These are phyloP conservation scores for Podospora pseudopauciseta DNA, from an alignment of 495 filamentous ascomycete species.

Conservation along the genomic window DNA sequence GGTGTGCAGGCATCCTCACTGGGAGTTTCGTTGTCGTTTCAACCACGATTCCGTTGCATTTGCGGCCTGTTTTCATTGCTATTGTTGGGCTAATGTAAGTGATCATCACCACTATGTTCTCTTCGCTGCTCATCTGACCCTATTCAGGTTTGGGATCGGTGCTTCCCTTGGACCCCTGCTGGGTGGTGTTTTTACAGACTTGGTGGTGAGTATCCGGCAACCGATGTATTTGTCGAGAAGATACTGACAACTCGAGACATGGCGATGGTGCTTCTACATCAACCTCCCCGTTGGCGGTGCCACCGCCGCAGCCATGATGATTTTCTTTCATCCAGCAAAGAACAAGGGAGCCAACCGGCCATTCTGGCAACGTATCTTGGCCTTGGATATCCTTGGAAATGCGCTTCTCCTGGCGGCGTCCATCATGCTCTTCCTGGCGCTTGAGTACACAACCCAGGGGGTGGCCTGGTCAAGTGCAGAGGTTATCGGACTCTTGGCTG, in stretches of 20 bases:
- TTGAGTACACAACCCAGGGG: slow-evolving; percentile 47
- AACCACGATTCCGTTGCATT: slow-evolving; percentile 44
- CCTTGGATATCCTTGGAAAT: slow-evolving; percentile 47
- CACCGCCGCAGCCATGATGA: slow-evolving; percentile 40
- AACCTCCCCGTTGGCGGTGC: slow-evolving; percentile 47
- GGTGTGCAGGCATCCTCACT: slow-evolving; percentile 39
- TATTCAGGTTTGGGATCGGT: slow-evolving; percentile 37
- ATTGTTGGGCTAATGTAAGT: slow-evolving; percentile 31
- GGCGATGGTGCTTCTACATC: slow-evolving; percentile 56
- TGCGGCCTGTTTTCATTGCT: slow-evolving; percentile 43
- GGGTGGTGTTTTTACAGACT: slow-evolving; percentile 54
- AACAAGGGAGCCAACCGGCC: slow-evolving; percentile 24
- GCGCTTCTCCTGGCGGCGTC: slow-evolving; percentile 44
- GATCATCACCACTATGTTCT: neutral
- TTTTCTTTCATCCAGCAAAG: slow-evolving; percentile 33
- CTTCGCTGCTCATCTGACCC: slow-evolving; percentile 39
- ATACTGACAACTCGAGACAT: slow-evolving; percentile 27
- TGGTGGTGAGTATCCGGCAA: slow-evolving; percentile 23
- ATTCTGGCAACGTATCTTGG: slow-evolving; percentile 31
- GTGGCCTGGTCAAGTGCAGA: slow-evolving; percentile 41
- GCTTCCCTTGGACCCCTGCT: slow-evolving; percentile 42
- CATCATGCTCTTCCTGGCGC: slow-evolving; percentile 45
- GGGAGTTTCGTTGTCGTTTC: slow-evolving; percentile 50
- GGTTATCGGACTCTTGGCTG: slow-evolving; percentile 34
- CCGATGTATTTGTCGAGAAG: neutral